phyloP scores from a whole-genome alignment of 169 alveolate genomes.

The Babesia ovata region DNA sequence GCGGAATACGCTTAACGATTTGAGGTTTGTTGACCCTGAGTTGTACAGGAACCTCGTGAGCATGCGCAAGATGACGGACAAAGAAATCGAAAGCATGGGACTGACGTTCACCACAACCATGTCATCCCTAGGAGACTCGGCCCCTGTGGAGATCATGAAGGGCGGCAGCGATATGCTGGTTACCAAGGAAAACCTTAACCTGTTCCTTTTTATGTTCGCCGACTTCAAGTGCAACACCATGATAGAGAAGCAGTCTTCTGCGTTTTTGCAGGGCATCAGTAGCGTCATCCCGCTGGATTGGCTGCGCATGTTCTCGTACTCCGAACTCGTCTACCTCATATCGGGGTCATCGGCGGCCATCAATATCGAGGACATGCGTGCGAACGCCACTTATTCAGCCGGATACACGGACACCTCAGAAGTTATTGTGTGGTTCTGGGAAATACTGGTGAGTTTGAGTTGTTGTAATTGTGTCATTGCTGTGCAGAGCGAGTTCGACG shows the following conservation, averaged over 20 bases:
- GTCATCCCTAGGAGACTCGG: constrained; percentile 35
- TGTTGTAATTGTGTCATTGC: neutral
- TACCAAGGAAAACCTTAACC: constrained; percentile 48
- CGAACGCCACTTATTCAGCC: constrained; percentile 89
- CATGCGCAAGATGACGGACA: constrained; percentile 53
- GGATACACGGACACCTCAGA: constrained; percentile 83
- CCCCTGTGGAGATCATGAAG: constrained; percentile 38
- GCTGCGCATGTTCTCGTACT: constrained; percentile 88
- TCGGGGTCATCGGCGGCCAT: constrained; percentile 90
- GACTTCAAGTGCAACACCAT: constrained; percentile 88
- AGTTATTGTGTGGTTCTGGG: constrained; percentile 91
- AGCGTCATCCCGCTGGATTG: constrained; percentile 87
- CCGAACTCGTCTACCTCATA: constrained; percentile 91
- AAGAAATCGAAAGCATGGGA: constrained; percentile 52
- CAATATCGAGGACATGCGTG: constrained; percentile 88
- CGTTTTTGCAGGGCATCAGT: constrained; percentile 86
- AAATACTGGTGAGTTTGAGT: constrained; percentile 73
- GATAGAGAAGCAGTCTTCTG: constrained; percentile 76
- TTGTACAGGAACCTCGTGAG: constrained; percentile 45
- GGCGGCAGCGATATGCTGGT: constrained; percentile 59
- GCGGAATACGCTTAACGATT: constrained; percentile 83
- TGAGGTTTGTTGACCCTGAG: constrained; percentile 76
- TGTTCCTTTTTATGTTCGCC: constrained; percentile 50
- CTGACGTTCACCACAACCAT: constrained; percentile 52
- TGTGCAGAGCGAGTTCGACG: constrained; percentile 59